Evolutionary conservation across 2,329 filamentous ascomycete species (phyloP), one percentile per base, ranked within the genome.

Genomic region (Botryotinia narcissicola): DNA sequence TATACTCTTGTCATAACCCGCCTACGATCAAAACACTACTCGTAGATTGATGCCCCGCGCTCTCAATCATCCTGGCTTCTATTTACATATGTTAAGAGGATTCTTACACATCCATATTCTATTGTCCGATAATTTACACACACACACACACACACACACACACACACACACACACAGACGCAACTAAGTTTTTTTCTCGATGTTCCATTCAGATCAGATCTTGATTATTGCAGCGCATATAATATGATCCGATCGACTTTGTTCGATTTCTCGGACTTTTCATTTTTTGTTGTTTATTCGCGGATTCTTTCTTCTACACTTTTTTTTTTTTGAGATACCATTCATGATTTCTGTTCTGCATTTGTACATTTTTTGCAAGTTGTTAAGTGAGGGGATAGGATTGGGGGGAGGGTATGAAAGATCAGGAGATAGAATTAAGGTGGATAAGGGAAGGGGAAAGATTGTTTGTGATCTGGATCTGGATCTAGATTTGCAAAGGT

Each of bases 251-350:
- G 22, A 54, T 67, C 44, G 16, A 54, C 16, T 54, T 54, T 35
- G 12, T 67, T 35, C 32, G 35, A 68, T 16, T 1, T 51, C 29
- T 46, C 9, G 9, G 25, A 14, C 25, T 12, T 63, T 71, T 46
- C 48, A 29, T 46, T 62, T 51, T 70, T 51, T 35, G 29, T 35
- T 29, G 6, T 35, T 48, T 32, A 16, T 63, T 71, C 35, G 32
- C 29, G 25, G 12, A 14, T 71, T 62, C 22, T 35, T 44, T 62
- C n/a, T 54, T 54, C n/a, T 29, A 54, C 20, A n/a, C 14, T 22
- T 46, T 46, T 46, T 67, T 71, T 71, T 71, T 71, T 71, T 71
- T 71, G 69, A 71, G 69, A 71, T 71, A 71, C 69, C 69, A 71
- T 71, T 71, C 69, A 71, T 63, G 69, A 71, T 71, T 63, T 63